Conservation (phyloP, 1,284 basidiomycete species). For the Puccinia hordei region DNA sequence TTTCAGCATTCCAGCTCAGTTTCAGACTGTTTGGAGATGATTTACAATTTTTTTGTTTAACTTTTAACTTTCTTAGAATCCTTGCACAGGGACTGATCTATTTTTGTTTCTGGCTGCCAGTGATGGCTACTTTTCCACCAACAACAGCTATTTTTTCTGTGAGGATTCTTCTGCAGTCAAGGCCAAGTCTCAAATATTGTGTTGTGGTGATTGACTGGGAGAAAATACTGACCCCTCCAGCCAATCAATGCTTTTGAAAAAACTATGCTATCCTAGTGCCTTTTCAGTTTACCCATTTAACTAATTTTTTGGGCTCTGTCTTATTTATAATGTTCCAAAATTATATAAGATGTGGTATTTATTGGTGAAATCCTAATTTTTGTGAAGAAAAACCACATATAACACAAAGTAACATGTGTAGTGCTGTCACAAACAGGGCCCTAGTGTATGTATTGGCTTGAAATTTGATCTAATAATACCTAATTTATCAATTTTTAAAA, state of each 20-base stretch:
- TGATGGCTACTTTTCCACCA: constrained; percentile 61
- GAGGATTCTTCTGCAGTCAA: constrained; percentile 68
- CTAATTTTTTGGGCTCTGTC: too few relatives aligned
- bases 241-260: neutral
- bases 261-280: constrained; percentile 61
- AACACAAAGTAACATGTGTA: too few relatives aligned
- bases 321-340: too few relatives aligned
- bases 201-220: constrained; percentile 57
- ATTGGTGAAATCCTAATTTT: too few relatives aligned
- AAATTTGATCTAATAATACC: too few relatives aligned
- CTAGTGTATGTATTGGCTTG: too few relatives aligned
- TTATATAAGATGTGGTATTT: too few relatives aligned
- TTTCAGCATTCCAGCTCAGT: constrained; percentile 65
- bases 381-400: too few relatives aligned
- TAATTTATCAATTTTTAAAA: too few relatives aligned
- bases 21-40: constrained; percentile 65
- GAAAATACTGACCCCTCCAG: neutral
- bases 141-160: constrained; percentile 79
- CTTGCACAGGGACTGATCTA: neutral
- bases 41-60: constrained; percentile 67
- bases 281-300: constrained; percentile 69
- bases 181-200: constrained; percentile 69
- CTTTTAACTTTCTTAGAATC: neutral
- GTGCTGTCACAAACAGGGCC: too few relatives aligned
- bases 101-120: constrained; percentile 33